A percentile compares a stretch with the other conserved stretches of the same genome.
Evolutionary conservation across 2,329 filamentous ascomycete species (phyloP).

Genomic region (Cercospora citrullina): DNA sequence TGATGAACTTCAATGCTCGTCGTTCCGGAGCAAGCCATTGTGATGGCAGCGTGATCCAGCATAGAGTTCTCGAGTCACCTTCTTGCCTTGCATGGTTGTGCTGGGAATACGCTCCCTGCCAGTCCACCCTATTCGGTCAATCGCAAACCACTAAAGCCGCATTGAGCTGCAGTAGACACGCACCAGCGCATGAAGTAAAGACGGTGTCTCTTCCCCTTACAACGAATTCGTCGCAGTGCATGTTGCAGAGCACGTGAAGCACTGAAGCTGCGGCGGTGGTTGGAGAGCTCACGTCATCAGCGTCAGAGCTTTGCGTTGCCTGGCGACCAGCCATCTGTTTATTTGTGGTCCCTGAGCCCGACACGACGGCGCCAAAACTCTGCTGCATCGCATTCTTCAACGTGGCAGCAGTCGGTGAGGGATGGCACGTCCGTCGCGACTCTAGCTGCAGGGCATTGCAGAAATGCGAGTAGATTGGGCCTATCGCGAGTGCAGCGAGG

Average conservation of each 20-base stretch:
- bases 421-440: neutral
- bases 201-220: neutral
- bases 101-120: neutral
- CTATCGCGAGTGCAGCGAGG: neutral
- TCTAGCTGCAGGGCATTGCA: constrained; percentile 3
- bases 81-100: neutral
- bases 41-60: neutral
- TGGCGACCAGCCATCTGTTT: constrained; percentile 3
- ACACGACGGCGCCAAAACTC: neutral
- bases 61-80: constrained; percentile 1
- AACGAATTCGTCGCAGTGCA: neutral
- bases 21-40: neutral
- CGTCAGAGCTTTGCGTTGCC: neutral
- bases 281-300: neutral
- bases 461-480: neutral
- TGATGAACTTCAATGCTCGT: neutral
- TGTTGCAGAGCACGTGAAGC: neutral
- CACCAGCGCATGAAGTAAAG: neutral
- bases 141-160: neutral
- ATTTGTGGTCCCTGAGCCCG: neutral
- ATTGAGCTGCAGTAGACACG: neutral
- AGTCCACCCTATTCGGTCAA: neutral
- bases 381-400: neutral
- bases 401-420: constrained; percentile 1
- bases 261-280: neutral